Evolutionary conservation across 768 basidiomycete species (phyloP).

Genomic region (Lactarius hengduanensis): DNA sequence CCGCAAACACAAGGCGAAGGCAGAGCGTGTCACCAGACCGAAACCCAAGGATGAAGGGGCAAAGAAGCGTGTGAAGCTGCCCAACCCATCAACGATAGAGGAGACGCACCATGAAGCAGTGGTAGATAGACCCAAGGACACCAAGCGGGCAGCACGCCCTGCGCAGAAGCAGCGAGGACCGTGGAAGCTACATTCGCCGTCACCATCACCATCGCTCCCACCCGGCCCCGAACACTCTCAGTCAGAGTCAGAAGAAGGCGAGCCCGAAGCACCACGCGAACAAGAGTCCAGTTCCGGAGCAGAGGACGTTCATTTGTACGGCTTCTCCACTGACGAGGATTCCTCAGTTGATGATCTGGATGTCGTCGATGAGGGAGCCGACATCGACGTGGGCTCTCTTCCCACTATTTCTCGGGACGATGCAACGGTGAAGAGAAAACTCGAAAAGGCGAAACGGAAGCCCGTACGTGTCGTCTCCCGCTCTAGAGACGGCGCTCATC

Average conservation of each 20-base stretch:
- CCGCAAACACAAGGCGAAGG: constrained; percentile 7
- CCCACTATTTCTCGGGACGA: constrained; percentile 92
- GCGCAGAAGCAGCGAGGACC: constrained; percentile 17
- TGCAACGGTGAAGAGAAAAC: constrained; percentile 59
- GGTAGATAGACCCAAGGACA: neutral
- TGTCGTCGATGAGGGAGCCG: constrained; percentile 50
- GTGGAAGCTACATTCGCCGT: constrained; percentile 5
- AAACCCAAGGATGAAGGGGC: constrained; percentile 11
- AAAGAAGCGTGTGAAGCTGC: constrained; percentile 19
- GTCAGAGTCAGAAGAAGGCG: constrained; percentile 10
- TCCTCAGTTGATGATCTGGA: constrained; percentile 77
- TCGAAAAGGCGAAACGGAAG: constrained; percentile 55
- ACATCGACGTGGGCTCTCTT: constrained; percentile 66
- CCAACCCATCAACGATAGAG: neutral
- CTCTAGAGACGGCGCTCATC: neutral
- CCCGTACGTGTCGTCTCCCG: constrained; percentile 49
- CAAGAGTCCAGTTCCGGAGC: constrained; percentile 39
- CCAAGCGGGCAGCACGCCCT: neutral
- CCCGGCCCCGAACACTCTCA: constrained; percentile 11
- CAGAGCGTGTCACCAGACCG: neutral
- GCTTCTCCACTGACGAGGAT: constrained; percentile 73
- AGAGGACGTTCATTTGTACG: constrained; percentile 54
- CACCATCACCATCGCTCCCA: neutral
- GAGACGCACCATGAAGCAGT: neutral
- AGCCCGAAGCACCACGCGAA: constrained; percentile 2